Evolutionary conservation across 116 monocot species (phyloP).

Genomic region (Zostera marina): DNA sequence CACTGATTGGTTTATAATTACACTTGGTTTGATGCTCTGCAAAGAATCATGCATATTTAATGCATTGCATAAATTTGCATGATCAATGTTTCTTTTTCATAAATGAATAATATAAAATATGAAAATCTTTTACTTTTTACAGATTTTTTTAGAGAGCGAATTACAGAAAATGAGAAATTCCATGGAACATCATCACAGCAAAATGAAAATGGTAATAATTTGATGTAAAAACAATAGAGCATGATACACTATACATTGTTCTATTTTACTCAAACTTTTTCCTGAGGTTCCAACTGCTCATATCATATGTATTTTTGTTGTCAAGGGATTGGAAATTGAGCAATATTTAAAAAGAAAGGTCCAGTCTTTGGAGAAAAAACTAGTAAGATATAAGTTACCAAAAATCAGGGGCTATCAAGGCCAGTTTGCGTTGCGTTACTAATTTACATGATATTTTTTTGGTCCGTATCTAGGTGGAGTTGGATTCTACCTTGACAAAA

Average conservation of each 20-base stretch:
- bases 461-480: conserved; percentile 25
- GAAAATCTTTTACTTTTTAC: background rate
- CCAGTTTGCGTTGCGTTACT: background rate
- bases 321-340: conserved; percentile 83
- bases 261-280: background rate
- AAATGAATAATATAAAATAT: background rate
- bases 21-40: too few relatives aligned
- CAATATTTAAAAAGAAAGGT: conserved; percentile 67
- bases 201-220: conserved; percentile 63
- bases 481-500: conserved; percentile 26
- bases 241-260: background rate
- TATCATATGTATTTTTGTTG: conserved; percentile 7
- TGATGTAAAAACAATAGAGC: background rate
- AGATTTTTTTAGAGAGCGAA: conserved; percentile 82
- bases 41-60: too few relatives aligned
- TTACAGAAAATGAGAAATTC: conserved; percentile 33
- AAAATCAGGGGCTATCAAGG: too few relatives aligned
- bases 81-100: too few relatives aligned
- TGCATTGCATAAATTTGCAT: too few relatives aligned
- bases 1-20: too few relatives aligned
- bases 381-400: conserved; percentile 24
- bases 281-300: background rate
- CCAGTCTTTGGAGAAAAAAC: conserved; percentile 41
- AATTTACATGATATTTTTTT: conserved; percentile 8
- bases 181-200: conserved; percentile 56